Evolutionary conservation across 441 rosid genomes (phyloP).

Genomic region (Caryocar brasiliense): DNA sequence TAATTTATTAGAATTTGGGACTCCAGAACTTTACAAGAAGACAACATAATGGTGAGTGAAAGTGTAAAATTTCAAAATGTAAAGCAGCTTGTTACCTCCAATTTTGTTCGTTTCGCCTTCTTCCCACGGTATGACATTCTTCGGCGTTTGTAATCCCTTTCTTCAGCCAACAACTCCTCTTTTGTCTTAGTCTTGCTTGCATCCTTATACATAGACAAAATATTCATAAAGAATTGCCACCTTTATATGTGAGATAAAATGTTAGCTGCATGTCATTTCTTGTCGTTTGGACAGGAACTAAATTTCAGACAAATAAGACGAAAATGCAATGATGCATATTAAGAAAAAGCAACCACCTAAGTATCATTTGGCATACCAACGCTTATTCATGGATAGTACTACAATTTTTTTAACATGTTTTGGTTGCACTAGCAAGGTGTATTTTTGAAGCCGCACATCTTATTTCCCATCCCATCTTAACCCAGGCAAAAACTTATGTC

Average conservation of each 20-base stretch:
- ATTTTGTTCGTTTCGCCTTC: constrained; percentile 63
- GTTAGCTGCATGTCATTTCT: too few relatives aligned
- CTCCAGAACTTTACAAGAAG: neutral
- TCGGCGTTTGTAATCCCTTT: constrained; percentile 91
- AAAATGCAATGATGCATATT: too few relatives aligned
- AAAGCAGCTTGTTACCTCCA: constrained; percentile 38
- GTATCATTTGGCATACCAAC: too few relatives aligned
- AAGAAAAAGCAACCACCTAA: too few relatives aligned
- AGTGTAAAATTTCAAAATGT: neutral
- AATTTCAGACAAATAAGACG: neutral
- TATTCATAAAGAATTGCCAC: neutral
- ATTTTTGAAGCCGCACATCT: too few relatives aligned
- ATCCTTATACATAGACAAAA: constrained; percentile 34
- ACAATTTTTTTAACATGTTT: too few relatives aligned
- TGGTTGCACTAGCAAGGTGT: too few relatives aligned
- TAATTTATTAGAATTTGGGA: neutral
- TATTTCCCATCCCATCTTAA: too few relatives aligned
- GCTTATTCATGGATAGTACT: too few relatives aligned
- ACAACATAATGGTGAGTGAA: neutral
- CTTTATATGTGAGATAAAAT: too few relatives aligned
- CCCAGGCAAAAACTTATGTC: too few relatives aligned
- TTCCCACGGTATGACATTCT: constrained; percentile 96
- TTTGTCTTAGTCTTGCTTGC: constrained; percentile 52
- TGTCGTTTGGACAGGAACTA: neutral
- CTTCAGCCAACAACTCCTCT: constrained; percentile 88